Percentiles rank a stretch among this genome's conserved stretches.
These are phyloP conservation scores for Austroboletus eburneus DNA, from an alignment of 768 basidiomycete genomes.

Conservation along the genomic window DNA sequence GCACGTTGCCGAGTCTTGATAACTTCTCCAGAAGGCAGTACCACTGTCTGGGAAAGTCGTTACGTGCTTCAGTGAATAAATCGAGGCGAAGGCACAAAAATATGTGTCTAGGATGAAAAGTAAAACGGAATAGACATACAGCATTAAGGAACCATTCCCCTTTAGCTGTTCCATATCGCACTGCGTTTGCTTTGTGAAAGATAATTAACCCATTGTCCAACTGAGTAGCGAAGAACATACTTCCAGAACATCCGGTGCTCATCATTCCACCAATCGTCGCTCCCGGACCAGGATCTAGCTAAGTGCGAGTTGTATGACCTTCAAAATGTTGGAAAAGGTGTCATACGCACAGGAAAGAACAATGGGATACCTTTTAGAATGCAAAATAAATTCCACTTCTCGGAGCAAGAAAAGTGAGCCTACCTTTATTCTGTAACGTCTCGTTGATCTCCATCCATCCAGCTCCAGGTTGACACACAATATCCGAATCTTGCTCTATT, in stretches of 20 bases:
- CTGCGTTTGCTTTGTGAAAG: slow-evolving; percentile 57
- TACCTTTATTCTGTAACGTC: slow-evolving; percentile 58
- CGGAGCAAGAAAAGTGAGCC: not conserved
- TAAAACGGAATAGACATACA: slow-evolving; percentile 36
- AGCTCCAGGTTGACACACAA: slow-evolving; percentile 71
- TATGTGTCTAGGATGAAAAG: not conserved
- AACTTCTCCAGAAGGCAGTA: slow-evolving; percentile 83
- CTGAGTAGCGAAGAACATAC: slow-evolving; percentile 34
- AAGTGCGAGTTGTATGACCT: not conserved
- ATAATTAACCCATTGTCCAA: slow-evolving; percentile 14
- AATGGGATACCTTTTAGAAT: slow-evolving; percentile 57
- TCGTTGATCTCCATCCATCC: slow-evolving; percentile 73
- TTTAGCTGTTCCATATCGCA: slow-evolving; percentile 84
- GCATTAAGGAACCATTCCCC: slow-evolving; percentile 89
- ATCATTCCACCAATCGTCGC: slow-evolving; percentile 87
- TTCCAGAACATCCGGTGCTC: slow-evolving; percentile 83
- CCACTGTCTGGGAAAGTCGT: slow-evolving; percentile 66
- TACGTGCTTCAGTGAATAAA: too few relatives aligned
- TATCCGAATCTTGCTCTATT: slow-evolving; percentile 63
- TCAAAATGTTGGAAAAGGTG: too few relatives aligned
- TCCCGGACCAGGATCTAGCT: slow-evolving; percentile 75
- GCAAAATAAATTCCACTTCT: not conserved
- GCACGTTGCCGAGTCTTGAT: slow-evolving; percentile 82
- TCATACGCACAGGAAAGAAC: slow-evolving; percentile 68
- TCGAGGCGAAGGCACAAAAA: too few relatives aligned